A percentile compares a stretch with the other conserved stretches of the same genome.
Evolutionary conservation across 768 basidiomycete genomes (phyloP).

Genomic region (Lentinula detonsa): DNA sequence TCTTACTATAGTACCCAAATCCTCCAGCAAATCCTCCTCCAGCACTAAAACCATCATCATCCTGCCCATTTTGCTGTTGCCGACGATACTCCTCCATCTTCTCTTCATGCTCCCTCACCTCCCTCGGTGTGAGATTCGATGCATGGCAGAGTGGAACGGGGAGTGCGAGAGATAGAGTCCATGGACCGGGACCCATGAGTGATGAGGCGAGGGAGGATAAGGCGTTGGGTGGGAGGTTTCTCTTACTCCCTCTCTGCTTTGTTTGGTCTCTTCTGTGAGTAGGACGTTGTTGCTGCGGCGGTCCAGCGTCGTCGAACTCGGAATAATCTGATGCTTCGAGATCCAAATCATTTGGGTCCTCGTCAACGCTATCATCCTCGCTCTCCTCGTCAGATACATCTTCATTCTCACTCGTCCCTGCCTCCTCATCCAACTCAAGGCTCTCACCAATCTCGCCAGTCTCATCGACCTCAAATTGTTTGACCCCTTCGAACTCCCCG

Average conservation of each 20-base stretch:
- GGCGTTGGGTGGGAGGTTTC: conserved; percentile 18
- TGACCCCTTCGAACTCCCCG: background rate
- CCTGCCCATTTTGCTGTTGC: background rate
- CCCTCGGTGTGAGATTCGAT: conserved; percentile 4
- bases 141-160: conserved; percentile 62
- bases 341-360: background rate
- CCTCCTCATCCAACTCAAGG: background rate
- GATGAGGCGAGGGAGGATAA: conserved; percentile 50
- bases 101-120: background rate
- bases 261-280: background rate
- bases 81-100: background rate
- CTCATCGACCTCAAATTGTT: background rate
- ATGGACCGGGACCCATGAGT: conserved; percentile 80
- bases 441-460: background rate
- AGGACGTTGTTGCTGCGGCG: too few relatives aligned
- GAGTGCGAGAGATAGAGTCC: conserved; percentile 69
- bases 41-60: background rate
- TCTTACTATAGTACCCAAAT: background rate
- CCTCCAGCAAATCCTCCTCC: background rate
- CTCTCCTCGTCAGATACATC: background rate
- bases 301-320: background rate
- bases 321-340: background rate
- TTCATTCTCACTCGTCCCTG: background rate
- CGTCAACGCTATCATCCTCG: background rate
- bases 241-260: background rate